Conservation (phyloP, 192 early-diverging fungal genomes). For the Coemansia umbellata region DNA sequence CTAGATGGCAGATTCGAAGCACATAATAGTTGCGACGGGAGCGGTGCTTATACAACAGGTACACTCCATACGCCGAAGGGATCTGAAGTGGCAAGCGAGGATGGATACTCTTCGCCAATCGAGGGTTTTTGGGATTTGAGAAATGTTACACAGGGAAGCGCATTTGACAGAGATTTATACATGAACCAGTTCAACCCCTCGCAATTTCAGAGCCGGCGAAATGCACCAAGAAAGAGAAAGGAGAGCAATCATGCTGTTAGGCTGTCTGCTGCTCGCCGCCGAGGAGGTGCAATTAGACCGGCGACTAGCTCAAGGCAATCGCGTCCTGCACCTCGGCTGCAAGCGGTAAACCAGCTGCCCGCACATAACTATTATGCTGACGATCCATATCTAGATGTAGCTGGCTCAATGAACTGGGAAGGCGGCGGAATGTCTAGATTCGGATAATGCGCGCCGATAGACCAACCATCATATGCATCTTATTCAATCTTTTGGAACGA, state of each 20-base stretch:
- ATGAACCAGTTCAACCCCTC: slow-evolving; percentile 36
- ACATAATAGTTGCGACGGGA: not conserved
- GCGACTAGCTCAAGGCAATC: no score
- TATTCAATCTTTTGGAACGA: no score
- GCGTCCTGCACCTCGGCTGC: no score
- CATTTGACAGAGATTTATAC: slow-evolving; percentile 21
- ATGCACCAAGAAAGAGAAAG: not conserved
- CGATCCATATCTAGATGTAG: slow-evolving; percentile 32
- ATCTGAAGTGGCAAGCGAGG: slow-evolving; percentile 1
- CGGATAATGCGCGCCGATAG: no score
- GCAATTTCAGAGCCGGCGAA: slow-evolving; percentile 1
- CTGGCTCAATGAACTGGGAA: slow-evolving; percentile 31
- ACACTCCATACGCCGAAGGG: not conserved
- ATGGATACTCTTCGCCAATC: slow-evolving; percentile 40
- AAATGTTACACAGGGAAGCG: not conserved
- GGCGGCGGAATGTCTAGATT: slow-evolving; percentile 31
- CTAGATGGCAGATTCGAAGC: not conserved
- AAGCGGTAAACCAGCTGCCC: not conserved
- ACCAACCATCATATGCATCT: no score
- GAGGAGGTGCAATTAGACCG: slow-evolving; percentile 12
- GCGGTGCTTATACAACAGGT: not conserved
- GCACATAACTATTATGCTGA: slow-evolving; percentile 41
- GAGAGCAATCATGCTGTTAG: no score
- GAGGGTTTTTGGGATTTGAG: slow-evolving; percentile 48
- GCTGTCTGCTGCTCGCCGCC: not conserved